Percentiles rank a stretch among this genome's conserved stretches.
Evolutionary conservation across 2,329 filamentous ascomycete genomes (phyloP).

Genomic region (Capronia americana): DNA sequence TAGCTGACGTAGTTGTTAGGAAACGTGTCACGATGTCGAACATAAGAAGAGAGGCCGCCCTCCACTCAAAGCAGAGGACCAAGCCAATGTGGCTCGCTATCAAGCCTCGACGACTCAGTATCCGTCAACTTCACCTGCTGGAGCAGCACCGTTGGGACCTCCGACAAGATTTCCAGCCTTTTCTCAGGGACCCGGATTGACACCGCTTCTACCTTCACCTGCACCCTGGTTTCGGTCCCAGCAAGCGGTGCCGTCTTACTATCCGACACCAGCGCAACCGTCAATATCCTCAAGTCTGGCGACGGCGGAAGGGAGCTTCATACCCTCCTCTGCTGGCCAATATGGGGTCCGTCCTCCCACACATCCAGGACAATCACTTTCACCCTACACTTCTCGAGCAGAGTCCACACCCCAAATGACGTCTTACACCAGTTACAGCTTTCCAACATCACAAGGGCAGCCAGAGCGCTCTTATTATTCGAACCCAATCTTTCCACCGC

Average conservation of each 20-base stretch:
- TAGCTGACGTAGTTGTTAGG: conserved; percentile 41
- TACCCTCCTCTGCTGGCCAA: conserved; percentile 23
- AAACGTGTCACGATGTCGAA: conserved; percentile 53
- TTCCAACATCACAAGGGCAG: conserved; percentile 25
- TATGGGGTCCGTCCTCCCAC: conserved; percentile 18
- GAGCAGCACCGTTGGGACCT: conserved; percentile 19
- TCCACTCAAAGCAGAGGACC: conserved; percentile 36
- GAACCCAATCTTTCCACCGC: conserved; percentile 35
- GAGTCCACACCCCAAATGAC: conserved; percentile 21
- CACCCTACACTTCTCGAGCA: conserved; percentile 23
- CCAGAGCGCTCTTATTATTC: conserved; percentile 19
- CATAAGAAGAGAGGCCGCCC: conserved; percentile 51
- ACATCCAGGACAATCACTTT: conserved; percentile 17
- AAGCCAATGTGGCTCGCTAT: background rate
- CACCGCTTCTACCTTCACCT: conserved; percentile 28
- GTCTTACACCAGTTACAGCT: conserved; percentile 30
- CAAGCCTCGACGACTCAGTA: conserved; percentile 22
- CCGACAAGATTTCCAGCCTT: conserved; percentile 25
- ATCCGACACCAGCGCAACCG: conserved; percentile 32
- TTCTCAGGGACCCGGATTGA: conserved; percentile 17
- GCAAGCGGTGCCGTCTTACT: conserved; percentile 22
- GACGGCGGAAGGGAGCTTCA: conserved; percentile 33
- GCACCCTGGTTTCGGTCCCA: conserved; percentile 21
- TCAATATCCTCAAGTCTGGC: conserved; percentile 35
- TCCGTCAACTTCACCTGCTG: conserved; percentile 13